Evolutionary conservation across 129 eudicot species (phyloP).

Genomic region (Tanacetum coccineum): DNA sequence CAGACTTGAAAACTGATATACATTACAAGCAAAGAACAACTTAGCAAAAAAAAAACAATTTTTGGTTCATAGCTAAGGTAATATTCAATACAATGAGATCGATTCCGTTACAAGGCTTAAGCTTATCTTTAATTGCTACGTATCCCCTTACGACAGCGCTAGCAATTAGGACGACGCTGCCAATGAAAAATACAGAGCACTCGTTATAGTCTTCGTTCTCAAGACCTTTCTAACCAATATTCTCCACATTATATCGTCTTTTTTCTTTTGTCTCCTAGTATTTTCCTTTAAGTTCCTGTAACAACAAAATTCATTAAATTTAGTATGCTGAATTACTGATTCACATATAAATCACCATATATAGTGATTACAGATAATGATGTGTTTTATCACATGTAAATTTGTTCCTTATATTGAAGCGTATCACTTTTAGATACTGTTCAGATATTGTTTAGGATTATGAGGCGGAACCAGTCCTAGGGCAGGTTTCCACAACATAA

Average conservation of each 20-base stretch:
- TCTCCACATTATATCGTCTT: conserved; percentile 85
- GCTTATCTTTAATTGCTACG: conserved; percentile 8
- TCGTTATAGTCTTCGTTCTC: conserved; percentile 85
- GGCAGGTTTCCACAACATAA: no score
- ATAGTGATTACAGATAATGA: background rate
- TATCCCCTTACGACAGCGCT: conserved; percentile 17
- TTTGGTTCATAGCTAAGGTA: conserved; percentile 34
- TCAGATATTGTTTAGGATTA: no score
- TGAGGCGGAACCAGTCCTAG: no score
- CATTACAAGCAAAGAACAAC: conserved; percentile 28
- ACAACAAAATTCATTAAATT: background rate
- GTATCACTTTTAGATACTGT: background rate
- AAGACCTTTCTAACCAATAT: conserved; percentile 81
- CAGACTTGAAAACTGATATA: conserved; percentile 15
- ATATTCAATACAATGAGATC: conserved; percentile 34
- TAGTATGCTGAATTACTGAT: conserved; percentile 6
- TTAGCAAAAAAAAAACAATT: conserved; percentile 15
- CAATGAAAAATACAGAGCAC: conserved; percentile 80
- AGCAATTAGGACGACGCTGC: conserved; percentile 38
- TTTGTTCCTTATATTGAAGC: conserved; percentile 7
- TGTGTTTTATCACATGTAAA: conserved; percentile 8
- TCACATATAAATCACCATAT: conserved; percentile 15
- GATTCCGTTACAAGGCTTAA: conserved; percentile 2
- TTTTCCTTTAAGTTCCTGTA: conserved; percentile 62
- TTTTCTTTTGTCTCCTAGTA: conserved; percentile 54